Base-by-base conservation (phyloP, 1,284 basidiomycete genomes). In the Trichosporon sp. region DNA sequence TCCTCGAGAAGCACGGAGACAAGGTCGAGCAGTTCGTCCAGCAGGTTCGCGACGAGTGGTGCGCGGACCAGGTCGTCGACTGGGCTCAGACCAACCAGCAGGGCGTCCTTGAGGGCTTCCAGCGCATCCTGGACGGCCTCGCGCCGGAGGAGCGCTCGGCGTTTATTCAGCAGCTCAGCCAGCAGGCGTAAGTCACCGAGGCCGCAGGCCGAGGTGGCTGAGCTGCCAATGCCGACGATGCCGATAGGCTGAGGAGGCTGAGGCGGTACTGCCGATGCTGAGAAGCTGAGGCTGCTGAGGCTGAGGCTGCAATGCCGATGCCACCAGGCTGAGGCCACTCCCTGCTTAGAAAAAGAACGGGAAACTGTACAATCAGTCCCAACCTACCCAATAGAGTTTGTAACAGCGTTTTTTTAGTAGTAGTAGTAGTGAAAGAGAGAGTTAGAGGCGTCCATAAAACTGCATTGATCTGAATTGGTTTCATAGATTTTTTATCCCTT, bases 71-170 rank as follows among this genome's bases (percentile, higher is more conserved):
- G 52, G 71, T 79, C 61, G 67, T 76, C 25, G 68, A 70, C 33
- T 79, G 77, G 77, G 73, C 73, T 13, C 65, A 65, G 36, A 71
- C 73, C 31, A 78, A 78, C 69, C 77, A 77, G 67, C 72, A 73
- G 25, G 77, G 77, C 61, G 75, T 78, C 44, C 68, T 77, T 62
- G 70, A 71, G 32, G 77, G 77, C 27, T 74, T 78, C 72, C 74
- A 73, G 71, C 65, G 71, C 16, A 76, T 78, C 58, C 68, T 78
- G 52, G 88, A 91, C 61, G 84, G 84, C 31, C 83, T 94, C 60
- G 83, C 86, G 1, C 85, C 88, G 8, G 89, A 90, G 36, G 90
- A 92, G 70, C 87, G 86, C 78, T 78, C 84, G 16, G 79, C 84
- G 0, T 75, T 93, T 59, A 82, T 89, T 56, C 79, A 81, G 49